phyloP scores from a whole-genome alignment of 371 early-diverging fungal species.

The Mortierella sp. region DNA sequence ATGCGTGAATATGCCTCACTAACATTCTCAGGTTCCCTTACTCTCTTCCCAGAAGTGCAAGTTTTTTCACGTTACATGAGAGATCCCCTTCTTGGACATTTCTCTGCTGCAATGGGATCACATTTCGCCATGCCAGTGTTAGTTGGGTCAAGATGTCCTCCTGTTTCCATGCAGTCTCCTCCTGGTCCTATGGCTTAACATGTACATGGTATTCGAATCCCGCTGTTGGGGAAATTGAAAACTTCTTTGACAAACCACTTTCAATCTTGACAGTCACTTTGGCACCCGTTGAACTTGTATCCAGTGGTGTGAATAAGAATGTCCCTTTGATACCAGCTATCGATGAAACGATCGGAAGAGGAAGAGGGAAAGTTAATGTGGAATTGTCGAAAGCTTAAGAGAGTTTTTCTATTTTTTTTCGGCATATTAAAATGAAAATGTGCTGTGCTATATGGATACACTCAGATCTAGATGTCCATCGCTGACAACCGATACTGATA shows the following conservation, averaged over 20 bases:
- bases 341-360: neutral
- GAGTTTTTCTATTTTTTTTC: no score
- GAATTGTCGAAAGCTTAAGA: neutral
- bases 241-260: conserved; percentile 15
- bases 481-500: no score
- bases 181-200: conserved; percentile 29
- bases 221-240: conserved; percentile 14
- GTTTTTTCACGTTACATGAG: conserved; percentile 43
- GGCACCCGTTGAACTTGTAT: conserved; percentile 11
- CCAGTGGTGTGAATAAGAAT: conserved; percentile 24
- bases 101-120: conserved; percentile 11
- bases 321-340: conserved; percentile 28
- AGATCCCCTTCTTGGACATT: conserved; percentile 54
- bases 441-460: no score
- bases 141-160: conserved; percentile 39
- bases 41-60: no score
- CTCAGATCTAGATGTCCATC: no score
- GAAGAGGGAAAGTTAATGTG: neutral
- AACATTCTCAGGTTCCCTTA: no score
- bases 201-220: conserved; percentile 54
- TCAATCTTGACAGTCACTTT: conserved; percentile 22
- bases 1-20: neutral
- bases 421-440: no score
- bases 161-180: conserved; percentile 34
- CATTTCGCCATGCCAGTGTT: conserved; percentile 36